Evolutionary conservation across 306 rosid species (phyloP).

Genomic region (Vigna radiata): DNA sequence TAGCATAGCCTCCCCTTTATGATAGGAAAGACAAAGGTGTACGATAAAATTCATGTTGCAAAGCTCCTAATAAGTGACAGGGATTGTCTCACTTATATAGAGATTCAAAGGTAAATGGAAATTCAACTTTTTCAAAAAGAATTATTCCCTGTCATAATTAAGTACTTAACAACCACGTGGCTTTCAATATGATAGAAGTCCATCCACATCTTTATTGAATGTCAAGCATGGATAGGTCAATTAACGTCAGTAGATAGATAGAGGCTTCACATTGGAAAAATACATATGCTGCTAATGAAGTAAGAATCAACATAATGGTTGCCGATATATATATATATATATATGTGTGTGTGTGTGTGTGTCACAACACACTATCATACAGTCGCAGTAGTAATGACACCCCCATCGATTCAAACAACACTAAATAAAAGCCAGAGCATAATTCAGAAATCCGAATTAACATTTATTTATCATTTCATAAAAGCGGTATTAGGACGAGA

Average conservation of each 20-base stretch:
- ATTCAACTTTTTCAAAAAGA: background rate
- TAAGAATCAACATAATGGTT: background rate
- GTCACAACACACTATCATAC: background rate
- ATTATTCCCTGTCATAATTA: background rate
- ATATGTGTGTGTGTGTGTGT: too few species aligned
- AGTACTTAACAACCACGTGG: background rate
- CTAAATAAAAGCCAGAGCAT: background rate
- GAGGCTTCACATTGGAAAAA: background rate
- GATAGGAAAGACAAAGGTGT: background rate
- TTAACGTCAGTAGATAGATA: background rate
- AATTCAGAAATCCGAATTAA: background rate
- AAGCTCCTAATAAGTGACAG: slow-evolving; percentile 9
- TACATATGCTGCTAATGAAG: background rate
- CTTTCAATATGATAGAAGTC: background rate
- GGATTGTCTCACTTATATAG: background rate
- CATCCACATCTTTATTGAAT: background rate
- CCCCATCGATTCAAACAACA: background rate
- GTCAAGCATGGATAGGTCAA: background rate
- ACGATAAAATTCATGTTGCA: background rate
- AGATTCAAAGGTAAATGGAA: slow-evolving; percentile 3
- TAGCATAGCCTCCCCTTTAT: background rate
- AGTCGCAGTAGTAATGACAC: background rate
- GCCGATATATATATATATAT: too few species aligned
- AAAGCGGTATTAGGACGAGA: slow-evolving; percentile 27
- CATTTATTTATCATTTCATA: background rate